Evolutionary conservation across 768 basidiomycete species (phyloP).

Genomic region (Suillus bovinus): DNA sequence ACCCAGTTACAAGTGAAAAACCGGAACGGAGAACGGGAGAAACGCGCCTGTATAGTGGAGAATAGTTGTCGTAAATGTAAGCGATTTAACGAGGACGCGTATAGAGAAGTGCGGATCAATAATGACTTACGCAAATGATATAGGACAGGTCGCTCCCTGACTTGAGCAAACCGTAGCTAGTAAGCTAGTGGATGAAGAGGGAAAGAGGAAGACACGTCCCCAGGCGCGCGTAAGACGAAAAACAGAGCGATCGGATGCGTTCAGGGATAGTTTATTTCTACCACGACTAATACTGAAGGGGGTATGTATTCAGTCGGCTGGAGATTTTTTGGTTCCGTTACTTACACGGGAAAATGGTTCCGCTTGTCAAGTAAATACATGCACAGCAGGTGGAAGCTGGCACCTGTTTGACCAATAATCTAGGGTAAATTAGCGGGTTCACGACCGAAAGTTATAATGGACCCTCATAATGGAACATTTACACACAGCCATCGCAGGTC

Average conservation of each 20-base stretch:
- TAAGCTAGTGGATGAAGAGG: conserved; percentile 21
- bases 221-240: conserved; percentile 30
- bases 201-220: conserved; percentile 20
- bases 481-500: conserved; percentile 40
- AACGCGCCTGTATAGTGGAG: conserved; percentile 27
- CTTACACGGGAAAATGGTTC: conserved; percentile 26
- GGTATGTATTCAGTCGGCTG: conserved; percentile 35
- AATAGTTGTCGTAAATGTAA: conserved; percentile 33
- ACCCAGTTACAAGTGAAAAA: conserved; percentile 16
- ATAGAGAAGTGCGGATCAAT: conserved; percentile 7
- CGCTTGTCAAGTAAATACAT: conserved; percentile 20
- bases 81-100: conserved; percentile 30
- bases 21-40: conserved; percentile 34
- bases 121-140: conserved; percentile 33
- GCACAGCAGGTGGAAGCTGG: conserved; percentile 21
- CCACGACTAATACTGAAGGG: conserved; percentile 35
- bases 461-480: conserved; percentile 19
- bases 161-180: conserved; percentile 12
- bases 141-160: conserved; percentile 15
- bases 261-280: conserved; percentile 32
- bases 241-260: conserved; percentile 26
- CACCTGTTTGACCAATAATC: conserved; percentile 19
- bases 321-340: conserved; percentile 33
- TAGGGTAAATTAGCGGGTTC: conserved; percentile 15
- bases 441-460: conserved; percentile 12